Evolutionary conservation across 768 basidiomycete genomes (phyloP), one percentile per base, ranked within the genome.

Genomic region (Suillus americanus): DNA sequence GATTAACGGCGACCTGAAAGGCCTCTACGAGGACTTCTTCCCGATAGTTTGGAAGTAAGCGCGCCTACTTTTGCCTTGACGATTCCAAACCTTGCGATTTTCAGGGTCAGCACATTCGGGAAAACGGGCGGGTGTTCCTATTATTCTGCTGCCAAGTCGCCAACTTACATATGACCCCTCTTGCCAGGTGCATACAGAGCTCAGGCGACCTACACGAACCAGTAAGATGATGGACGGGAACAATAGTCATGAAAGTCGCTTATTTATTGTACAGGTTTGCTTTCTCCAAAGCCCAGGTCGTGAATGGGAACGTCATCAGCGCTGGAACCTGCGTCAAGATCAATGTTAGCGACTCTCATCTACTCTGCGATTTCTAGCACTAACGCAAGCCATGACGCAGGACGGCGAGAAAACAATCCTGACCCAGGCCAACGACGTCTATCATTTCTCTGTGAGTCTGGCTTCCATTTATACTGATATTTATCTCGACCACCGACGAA

Each of bases 1-100:
- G 35, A 35, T 35, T 3, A 13, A 37, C 23, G 8, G 2, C n/a
- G 5, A 23, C 37, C 8, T 56, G 23, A 1, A 56, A 16, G 55
- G 37, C 35, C 35, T 56, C 37, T 56, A 56, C 14, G 7, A 56
- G 30, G n/a, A 37, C 8, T 23, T 16, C 55, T 56, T n/a, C 7
- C 55, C 55, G 1, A n/a, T 56, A 23, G 55, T 56, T 16, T 56
- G 35, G 55, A 56, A 33, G 55, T 56, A 56, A 56, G 55, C 16
- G 8, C 23, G 3, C 37, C 3, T 16, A 4, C n/a, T 38, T 9
- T 23, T 7, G 3, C 8, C 8, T 0, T 1, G 37, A 38, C 23
- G 1, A 25, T 16, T 9, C 38, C 4, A 16, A 56, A 56, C 37
- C 55, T 56, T 56, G 35, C 8, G 3, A 38, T 16, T 16, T 37